Percentiles rank a stretch among this genome's conserved stretches.
phyloP scores from a whole-genome alignment of 2,329 filamentous ascomycete species.

The Pseudonectria foliicola region DNA sequence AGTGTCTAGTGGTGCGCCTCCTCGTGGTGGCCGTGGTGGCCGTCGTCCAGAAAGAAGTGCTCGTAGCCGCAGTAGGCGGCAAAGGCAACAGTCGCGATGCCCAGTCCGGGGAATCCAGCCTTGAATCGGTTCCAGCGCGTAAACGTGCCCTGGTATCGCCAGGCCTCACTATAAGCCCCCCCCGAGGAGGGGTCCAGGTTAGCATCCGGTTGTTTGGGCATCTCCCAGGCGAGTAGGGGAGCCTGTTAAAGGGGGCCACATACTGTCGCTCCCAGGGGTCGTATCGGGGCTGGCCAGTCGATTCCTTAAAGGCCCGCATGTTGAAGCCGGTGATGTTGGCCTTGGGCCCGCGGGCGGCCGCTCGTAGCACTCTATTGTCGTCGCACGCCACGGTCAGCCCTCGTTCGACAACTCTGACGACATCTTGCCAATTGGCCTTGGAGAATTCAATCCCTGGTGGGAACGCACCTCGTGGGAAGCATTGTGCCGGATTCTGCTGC shows the following conservation, averaged over 20 bases:
- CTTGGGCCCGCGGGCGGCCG: slow-evolving; percentile 44
- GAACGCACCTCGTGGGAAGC: slow-evolving; percentile 33
- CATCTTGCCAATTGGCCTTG: neutral
- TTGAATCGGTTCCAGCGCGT: slow-evolving; percentile 85
- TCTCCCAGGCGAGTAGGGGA: neutral
- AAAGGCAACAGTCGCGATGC: slow-evolving; percentile 88
- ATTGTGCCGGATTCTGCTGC: slow-evolving; percentile 25
- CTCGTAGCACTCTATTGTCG: slow-evolving; percentile 39
- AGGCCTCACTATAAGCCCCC: slow-evolving; percentile 64
- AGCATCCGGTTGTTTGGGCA: neutral
- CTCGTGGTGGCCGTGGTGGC: slow-evolving; percentile 48
- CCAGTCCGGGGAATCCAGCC: slow-evolving; percentile 78
- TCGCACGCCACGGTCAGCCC: slow-evolving; percentile 8
- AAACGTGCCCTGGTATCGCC: slow-evolving; percentile 89
- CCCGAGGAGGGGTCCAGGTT: slow-evolving; percentile 2
- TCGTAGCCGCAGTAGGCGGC: slow-evolving; percentile 85
- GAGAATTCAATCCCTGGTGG: slow-evolving; percentile 6
- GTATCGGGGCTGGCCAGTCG: slow-evolving; percentile 56
- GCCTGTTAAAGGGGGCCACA: slow-evolving; percentile 26
- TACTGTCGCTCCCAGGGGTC: slow-evolving; percentile 62
- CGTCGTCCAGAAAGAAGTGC: slow-evolving; percentile 74
- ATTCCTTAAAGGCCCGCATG: slow-evolving; percentile 68
- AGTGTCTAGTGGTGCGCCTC: slow-evolving; percentile 48
- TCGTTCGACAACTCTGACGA: neutral
- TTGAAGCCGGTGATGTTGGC: slow-evolving; percentile 91